A percentile compares a stretch with the other conserved stretches of the same genome.
These are phyloP conservation scores for Fomitopsis betulina DNA, from an alignment of 1,284 basidiomycete species.

Conservation along the genomic window DNA sequence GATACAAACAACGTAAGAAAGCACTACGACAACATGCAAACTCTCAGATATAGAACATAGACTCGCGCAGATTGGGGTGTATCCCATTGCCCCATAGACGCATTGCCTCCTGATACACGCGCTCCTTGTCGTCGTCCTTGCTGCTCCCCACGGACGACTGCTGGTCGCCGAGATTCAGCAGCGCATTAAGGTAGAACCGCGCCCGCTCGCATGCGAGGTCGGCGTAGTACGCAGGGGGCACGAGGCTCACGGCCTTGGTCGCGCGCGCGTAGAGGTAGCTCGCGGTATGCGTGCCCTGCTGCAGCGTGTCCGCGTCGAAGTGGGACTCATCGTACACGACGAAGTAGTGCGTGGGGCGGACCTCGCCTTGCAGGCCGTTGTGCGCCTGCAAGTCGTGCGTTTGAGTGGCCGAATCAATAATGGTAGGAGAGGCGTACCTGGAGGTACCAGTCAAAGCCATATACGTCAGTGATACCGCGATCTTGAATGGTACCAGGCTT, in stretches of 20 bases:
- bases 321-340: constrained; percentile 70
- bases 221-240: constrained; percentile 74
- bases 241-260: constrained; percentile 72
- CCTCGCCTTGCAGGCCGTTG: constrained; percentile 60
- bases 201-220: constrained; percentile 76
- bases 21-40: neutral
- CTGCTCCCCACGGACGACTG: neutral
- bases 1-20: no score
- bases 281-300: constrained; percentile 58
- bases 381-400: constrained; percentile 38
- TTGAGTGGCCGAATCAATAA: neutral
- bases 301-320: constrained; percentile 63
- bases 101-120: constrained; percentile 40
- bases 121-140: constrained; percentile 5
- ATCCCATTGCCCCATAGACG: constrained; percentile 61
- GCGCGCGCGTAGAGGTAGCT: constrained; percentile 74
- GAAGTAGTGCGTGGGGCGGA: constrained; percentile 69
- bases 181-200: constrained; percentile 64
- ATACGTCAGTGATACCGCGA: constrained; percentile 65
- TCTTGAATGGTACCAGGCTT: constrained; percentile 73
- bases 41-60: constrained; percentile 71
- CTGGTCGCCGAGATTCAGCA: constrained; percentile 42
- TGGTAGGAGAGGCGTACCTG: constrained; percentile 33
- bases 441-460: constrained; percentile 74
- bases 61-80: constrained; percentile 49